phyloP scores from a whole-genome alignment of 129 eudicot genomes.

The Mikania micrantha region DNA sequence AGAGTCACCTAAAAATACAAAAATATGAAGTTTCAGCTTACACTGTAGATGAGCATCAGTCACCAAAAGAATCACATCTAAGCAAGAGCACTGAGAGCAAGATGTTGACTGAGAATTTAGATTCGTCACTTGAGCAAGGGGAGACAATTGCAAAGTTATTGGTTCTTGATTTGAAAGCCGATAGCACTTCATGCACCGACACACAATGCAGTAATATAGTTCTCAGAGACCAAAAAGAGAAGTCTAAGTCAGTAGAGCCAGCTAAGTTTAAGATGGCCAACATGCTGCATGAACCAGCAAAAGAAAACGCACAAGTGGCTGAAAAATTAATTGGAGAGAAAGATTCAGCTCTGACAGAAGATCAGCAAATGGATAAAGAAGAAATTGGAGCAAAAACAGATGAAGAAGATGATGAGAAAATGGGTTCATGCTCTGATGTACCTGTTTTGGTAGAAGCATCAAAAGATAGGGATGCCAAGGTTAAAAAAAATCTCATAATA shows the following conservation, averaged over 20 bases:
- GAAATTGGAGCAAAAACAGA: slow-evolving; percentile 33
- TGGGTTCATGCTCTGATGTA: slow-evolving; percentile 32
- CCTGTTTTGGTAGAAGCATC: slow-evolving; percentile 62
- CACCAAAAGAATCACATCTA: slow-evolving; percentile 8
- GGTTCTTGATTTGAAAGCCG: slow-evolving; percentile 6
- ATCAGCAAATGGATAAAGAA: slow-evolving; percentile 22
- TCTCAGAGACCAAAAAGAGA: slow-evolving; percentile 21
- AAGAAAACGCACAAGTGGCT: slow-evolving; percentile 17
- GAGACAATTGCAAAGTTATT: slow-evolving; percentile 11
- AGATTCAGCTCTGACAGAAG: slow-evolving; percentile 10
- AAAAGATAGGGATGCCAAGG: slow-evolving; percentile 49
- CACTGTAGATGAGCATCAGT: slow-evolving; percentile 13
- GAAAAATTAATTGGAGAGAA: slow-evolving; percentile 19
- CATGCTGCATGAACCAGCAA: slow-evolving; percentile 12
- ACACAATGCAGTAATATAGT: slow-evolving; percentile 23
- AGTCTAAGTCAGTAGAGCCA: slow-evolving; percentile 24
- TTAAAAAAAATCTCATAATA: slow-evolving; percentile 60
- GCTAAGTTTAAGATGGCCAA: neutral
- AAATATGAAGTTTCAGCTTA: slow-evolving; percentile 1
- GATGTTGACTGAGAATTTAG: slow-evolving; percentile 11
- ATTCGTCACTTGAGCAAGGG: slow-evolving; percentile 15
- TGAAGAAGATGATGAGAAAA: slow-evolving; percentile 33
- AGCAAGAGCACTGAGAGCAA: slow-evolving; percentile 23
- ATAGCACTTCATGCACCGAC: slow-evolving; percentile 15
- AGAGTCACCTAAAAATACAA: slow-evolving; percentile 13